phyloP scores from a whole-genome alignment of 176 grass and related monocot species.

The Poa annua region DNA sequence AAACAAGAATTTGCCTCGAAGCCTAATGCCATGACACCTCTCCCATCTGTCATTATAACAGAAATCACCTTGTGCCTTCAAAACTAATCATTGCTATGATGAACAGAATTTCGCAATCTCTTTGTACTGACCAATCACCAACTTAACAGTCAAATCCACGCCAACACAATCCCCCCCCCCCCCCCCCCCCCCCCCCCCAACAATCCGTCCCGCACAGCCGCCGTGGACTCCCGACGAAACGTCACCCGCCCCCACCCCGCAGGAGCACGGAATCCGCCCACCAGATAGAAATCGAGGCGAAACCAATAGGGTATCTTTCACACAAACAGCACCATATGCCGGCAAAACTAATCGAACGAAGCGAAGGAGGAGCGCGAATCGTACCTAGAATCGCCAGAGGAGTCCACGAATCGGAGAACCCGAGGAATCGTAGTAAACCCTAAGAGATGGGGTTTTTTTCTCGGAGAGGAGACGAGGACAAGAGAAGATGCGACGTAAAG shows the following conservation, averaged over 20 bases:
- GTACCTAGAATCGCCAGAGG: constrained; percentile 11
- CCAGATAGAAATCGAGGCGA: not conserved
- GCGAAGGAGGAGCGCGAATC: not conserved
- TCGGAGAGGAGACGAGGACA: not conserved
- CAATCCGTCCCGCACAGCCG: not conserved
- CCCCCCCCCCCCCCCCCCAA: constrained; percentile 9
- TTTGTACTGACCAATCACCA: not conserved
- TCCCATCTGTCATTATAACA: not conserved
- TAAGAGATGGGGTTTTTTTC: not conserved
- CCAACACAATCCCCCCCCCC: not conserved
- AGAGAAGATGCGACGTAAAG: not conserved
- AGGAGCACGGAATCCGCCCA: not conserved
- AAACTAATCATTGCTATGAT: not conserved
- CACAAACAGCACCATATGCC: not conserved
- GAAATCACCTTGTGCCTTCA: not conserved
- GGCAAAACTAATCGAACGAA: not conserved
- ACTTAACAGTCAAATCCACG: not conserved
- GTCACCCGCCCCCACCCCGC: not conserved
- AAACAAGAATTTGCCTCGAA: not conserved
- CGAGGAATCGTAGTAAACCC: constrained; percentile 7
- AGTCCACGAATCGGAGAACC: not conserved
- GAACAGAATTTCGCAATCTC: not conserved
- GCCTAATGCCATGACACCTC: not conserved
- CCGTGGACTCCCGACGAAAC: not conserved
- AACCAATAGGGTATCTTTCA: not conserved